Percentiles rank a stretch among this genome's conserved stretches.
These are phyloP conservation scores for Populus hybrid DNA, from an alignment of 441 rosid species.

Conservation along the genomic window DNA sequence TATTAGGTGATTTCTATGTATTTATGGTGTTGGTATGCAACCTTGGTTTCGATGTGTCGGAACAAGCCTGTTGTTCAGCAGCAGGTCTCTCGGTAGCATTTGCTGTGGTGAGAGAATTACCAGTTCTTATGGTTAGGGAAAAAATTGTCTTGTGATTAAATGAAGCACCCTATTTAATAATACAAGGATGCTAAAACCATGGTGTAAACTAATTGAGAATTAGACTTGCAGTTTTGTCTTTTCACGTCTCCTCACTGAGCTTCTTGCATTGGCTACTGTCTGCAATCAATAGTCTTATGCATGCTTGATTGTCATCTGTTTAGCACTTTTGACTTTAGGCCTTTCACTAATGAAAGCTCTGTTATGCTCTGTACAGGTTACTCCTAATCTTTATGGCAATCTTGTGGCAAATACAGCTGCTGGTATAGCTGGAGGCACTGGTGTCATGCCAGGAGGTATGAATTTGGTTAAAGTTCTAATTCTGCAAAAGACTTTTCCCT, in stretches of 20 bases:
- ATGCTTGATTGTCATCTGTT: background rate
- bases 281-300: background rate
- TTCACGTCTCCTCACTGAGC: background rate
- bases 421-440: slow-evolving; percentile 99
- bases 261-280: background rate
- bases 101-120: too few species aligned
- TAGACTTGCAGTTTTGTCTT: background rate
- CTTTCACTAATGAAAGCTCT: slow-evolving; percentile 10
- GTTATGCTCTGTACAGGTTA: slow-evolving; percentile 47
- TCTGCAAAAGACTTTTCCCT: background rate
- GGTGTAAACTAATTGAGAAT: background rate
- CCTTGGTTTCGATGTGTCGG: background rate
- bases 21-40: background rate
- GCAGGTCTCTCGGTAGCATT: too few species aligned
- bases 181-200: background rate
- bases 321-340: background rate
- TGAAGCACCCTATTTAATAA: background rate
- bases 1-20: background rate
- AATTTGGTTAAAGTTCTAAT: background rate
- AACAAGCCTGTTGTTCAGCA: too few species aligned
- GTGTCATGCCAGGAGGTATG: slow-evolving; percentile 99
- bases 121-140: too few species aligned
- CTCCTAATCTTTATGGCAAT: slow-evolving; percentile 97
- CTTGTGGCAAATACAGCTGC: slow-evolving; percentile 98
- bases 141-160: too few species aligned